Conservation (phyloP, 1,139 yeast species). For the Taphrina wiesneri region DNA sequence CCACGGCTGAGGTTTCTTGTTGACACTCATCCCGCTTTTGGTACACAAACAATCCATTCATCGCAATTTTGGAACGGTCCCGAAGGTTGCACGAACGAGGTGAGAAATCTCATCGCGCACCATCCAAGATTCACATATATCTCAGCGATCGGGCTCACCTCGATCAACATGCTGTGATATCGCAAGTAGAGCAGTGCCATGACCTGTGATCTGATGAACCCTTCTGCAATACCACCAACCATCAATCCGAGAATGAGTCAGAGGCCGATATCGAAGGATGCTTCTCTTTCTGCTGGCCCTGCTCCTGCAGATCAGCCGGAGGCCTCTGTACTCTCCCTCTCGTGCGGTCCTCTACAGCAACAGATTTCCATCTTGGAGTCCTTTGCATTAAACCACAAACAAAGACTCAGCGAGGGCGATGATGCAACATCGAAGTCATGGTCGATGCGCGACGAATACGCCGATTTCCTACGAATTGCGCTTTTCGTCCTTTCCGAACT, state of each 20-base stretch:
- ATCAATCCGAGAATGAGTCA: not conserved
- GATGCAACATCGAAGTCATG: not conserved
- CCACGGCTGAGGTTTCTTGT: not conserved
- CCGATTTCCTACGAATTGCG: not conserved
- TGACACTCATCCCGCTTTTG: conserved; percentile 2
- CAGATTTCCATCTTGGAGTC: not conserved
- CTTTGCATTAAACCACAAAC: not conserved
- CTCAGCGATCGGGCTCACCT: no score
- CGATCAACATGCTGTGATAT: no score
- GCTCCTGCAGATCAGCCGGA: not conserved
- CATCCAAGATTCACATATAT: not conserved
- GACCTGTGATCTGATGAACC: not conserved
- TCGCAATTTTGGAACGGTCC: no score
- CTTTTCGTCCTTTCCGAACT: not conserved
- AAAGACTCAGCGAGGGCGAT: not conserved
- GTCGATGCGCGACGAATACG: not conserved
- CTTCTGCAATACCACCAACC: not conserved
- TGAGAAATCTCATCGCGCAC: not conserved
- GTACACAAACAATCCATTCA: conserved; percentile 1
- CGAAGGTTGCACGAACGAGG: not conserved
- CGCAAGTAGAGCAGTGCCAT: not conserved
- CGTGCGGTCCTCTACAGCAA: not conserved
- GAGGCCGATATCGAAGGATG: not conserved
- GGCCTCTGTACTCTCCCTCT: not conserved
- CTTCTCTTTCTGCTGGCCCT: not conserved